Evolutionary conservation across 1,284 basidiomycete species (phyloP), one percentile per base, ranked within the genome.

Genomic region (Naganishia albida): DNA sequence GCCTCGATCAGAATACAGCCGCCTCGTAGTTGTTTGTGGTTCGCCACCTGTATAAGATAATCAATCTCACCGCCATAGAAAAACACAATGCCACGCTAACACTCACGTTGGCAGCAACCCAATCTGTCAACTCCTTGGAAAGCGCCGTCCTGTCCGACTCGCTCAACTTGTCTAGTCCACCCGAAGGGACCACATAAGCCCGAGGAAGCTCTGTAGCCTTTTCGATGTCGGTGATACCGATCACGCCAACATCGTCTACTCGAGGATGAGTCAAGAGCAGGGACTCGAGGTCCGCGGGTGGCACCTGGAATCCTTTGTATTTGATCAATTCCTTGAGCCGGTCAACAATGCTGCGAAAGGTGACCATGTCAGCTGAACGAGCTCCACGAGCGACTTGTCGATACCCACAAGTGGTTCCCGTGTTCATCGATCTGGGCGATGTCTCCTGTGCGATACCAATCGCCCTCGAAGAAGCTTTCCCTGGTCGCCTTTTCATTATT

Each of bases 391-490:
- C n/a, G 26, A 34, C 18, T 20, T 42, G 44, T 18, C n/a, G 28
- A 43, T 49, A 70, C 72, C 65, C 26, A 75, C 72, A 68, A 70
- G 62, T 74, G 79, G 70, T 77, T 79, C 1, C 89, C 90, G 1
- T 89, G 85, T 3, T 77, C 70, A 69, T 89, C 87, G 8, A 83
- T 76, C 13, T 83, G 76, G 0, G 83, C 86, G 55, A 91, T 83
- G 75, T 93, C 90, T 1, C 90, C 90, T 0, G 89, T 93, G 81
- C 88, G 90, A 82, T 91, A 88, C 88, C 88, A 93, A 25, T 56
- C 40, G 7, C 64, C 64, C 65, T 89, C 86, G 10, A 59, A 51
- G 70, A 92, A 88, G 6, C 85, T 77, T 8, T 85, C 82, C 12
- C 76, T 75, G 0, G 89, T 92, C 10, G 90, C 89, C 20, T 78